Evolutionary conservation across 2,329 filamentous ascomycete genomes (phyloP).

Genomic region (Ophiostoma sp.): DNA sequence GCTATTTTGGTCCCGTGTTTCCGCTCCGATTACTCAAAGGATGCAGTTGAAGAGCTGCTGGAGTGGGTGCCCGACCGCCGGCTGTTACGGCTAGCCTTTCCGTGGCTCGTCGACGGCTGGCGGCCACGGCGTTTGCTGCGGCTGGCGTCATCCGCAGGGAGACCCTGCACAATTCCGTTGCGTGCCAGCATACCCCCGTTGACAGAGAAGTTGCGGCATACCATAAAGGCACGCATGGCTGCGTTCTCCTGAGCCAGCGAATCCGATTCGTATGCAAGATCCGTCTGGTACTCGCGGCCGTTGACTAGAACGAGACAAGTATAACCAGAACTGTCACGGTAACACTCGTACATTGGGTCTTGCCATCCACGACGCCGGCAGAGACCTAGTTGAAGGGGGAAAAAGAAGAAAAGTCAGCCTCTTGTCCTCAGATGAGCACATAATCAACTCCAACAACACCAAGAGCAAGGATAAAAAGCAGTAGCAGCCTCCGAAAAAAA

Average conservation of each 20-base stretch:
- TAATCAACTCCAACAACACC: not conserved
- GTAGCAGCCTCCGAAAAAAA: not conserved
- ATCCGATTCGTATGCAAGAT: conserved; percentile 76
- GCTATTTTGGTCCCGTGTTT: not conserved
- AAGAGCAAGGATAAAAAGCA: not conserved
- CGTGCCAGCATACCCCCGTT: conserved; percentile 85
- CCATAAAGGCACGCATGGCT: conserved; percentile 93
- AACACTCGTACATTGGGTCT: conserved; percentile 82
- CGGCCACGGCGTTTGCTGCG: conserved; percentile 46
- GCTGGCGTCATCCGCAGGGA: conserved; percentile 51
- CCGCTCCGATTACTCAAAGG: conserved; percentile 44
- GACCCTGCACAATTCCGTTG: conserved; percentile 62
- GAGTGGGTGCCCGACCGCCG: conserved; percentile 54
- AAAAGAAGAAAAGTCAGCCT: conserved; percentile 32
- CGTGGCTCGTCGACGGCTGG: conserved; percentile 41
- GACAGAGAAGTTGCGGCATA: conserved; percentile 94
- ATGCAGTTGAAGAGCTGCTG: conserved; percentile 58
- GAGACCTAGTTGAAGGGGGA: conserved; percentile 59
- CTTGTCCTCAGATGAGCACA: not conserved
- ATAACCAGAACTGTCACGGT: conserved; percentile 67
- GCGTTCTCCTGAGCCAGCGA: conserved; percentile 84
- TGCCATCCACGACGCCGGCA: conserved; percentile 93
- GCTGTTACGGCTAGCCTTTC: conserved; percentile 43
- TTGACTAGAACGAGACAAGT: conserved; percentile 91
- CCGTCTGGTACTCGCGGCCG: conserved; percentile 92